Base-by-base conservation (phyloP, 192 early-diverging fungal genomes). In the Coemansia sp. region DNA sequence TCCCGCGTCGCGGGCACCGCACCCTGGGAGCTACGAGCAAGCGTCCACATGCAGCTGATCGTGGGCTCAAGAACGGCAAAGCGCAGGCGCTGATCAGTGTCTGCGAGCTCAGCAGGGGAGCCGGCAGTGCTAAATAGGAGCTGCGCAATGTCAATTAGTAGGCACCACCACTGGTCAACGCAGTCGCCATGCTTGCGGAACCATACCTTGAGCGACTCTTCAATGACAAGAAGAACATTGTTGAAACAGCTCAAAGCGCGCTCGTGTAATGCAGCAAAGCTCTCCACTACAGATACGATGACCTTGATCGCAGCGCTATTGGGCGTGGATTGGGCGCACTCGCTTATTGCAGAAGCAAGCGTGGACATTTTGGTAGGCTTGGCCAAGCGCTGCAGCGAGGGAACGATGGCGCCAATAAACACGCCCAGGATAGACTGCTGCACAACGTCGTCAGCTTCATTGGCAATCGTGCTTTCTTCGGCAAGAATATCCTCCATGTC, bases 41-140 rank as follows among this genome's bases (percentile, higher is more conserved):
- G 68, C 2, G 90, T 85, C 93, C 93, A 96, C 61, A 95, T 75
- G 61, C 91, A 90, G 7, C 89, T 86, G 19, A 94, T 84, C 19
- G 87, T 82, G 17, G 86, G 82, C 64, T 93, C 93, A 29, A 93
- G 68, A 34, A 89, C 70, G 34, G 74, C 66, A n/a, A 75, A 84
- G 17, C 86, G 74, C 65, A 86, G 81, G 48, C 84, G 79, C 48
- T 86, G 80, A 8, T 88, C 85, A 34, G 75, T 67, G 12, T 84
- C 82, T 7, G 85, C 78, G 6, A 78, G 78, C 10, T 80, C 82
- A n/a, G 84, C 79, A 8, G 84, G 67, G 5, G 86, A 68, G 17
- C 80, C 77, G 10, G 77, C 84, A 19, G 64, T 50, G n/a, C 85
- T 85, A 63, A 85, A 76, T 36, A 88, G 55, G 25, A 75, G 63